Evolutionary conservation across 2,329 filamentous ascomycete species (phyloP), one percentile per base, ranked within the genome.

Genomic region (Colletotrichum theobromicola): DNA sequence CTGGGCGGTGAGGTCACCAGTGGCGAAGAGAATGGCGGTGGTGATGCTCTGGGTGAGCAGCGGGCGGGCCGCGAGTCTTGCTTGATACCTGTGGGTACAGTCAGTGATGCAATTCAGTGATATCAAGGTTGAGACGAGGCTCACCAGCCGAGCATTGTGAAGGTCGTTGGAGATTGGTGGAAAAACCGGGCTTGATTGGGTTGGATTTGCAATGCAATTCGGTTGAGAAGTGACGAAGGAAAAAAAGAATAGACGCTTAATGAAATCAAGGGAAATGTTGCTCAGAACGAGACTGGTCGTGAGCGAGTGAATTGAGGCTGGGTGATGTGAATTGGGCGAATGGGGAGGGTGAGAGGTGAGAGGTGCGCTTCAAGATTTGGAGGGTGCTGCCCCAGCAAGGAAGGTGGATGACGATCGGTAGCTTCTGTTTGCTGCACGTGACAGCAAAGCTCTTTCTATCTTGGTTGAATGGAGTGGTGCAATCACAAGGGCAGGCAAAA

Each of bases 41-140:
- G 95, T 98, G 79, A 98, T 87, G 82, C 93, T 94, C 88, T 98
- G 95, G 13, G 96, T 98, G 81, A 98, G 91, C 79, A 98, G 88
- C 75, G 96, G 96, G 81, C 94, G 91, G 80, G 92, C 90, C 79
- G 94, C 93, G 82, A 98, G 89, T 84, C 92, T 94, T 81, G 91
- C 89, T 86, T 97, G 95, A 87, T 98, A 98, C 95, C 96, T 50
- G 61, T 66, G 57, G 13, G 4, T 8, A 26, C n/a, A 1, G 30
- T 75, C 21, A 72, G 72, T 58, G 16, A 37, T 5, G 26, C 12
- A 16, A n/a, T 61, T 63, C 13, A 28, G 21, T 37, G 28, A 37
- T 24, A 32, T 24, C 12, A 28, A 5, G 34, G 4, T 13, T 24
- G 30, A 12, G 24, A 30, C 30, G 9, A 74, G 34, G 32, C 72